A percentile compares a stretch with the other conserved stretches of the same genome.
Conservation (phyloP, 768 basidiomycete genomes). For the Xanthoconium purpureum region DNA sequence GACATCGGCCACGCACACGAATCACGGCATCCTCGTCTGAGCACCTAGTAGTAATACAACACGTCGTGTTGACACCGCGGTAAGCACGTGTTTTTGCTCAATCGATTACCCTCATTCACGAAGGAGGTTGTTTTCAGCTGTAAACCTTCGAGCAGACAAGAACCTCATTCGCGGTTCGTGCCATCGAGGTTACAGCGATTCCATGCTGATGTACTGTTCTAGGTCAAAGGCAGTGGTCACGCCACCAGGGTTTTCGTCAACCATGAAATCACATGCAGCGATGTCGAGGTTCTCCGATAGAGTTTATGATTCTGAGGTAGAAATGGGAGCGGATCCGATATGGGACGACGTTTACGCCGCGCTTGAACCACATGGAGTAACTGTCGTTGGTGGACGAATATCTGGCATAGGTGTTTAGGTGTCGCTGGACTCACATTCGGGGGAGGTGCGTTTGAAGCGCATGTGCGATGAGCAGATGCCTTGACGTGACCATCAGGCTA, state of each 20-base stretch:
- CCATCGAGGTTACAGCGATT: not conserved
- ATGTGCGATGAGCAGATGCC: no score
- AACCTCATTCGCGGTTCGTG: conserved; percentile 29
- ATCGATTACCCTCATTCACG: not conserved
- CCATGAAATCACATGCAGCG: conserved; percentile 52
- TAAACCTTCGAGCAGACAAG: conserved; percentile 39
- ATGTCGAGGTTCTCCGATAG: conserved; percentile 47
- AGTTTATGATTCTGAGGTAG: conserved; percentile 35
- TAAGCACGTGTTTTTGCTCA: conserved; percentile 14
- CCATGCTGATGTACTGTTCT: no score
- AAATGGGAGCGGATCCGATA: conserved; percentile 44
- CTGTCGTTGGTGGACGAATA: conserved; percentile 54
- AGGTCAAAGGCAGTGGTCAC: conserved; percentile 66
- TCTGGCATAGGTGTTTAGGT: conserved; percentile 49
- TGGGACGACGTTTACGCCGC: conserved; percentile 64
- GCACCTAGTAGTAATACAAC: no score
- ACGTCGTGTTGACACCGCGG: conserved; percentile 31
- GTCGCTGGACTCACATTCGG: conserved; percentile 52
- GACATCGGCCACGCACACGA: no score
- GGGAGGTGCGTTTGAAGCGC: conserved; percentile 38
- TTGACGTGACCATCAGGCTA: conserved; percentile 1
- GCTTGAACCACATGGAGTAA: conserved; percentile 47
- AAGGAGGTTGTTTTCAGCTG: not conserved
- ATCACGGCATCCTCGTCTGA: no score
- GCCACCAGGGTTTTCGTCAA: conserved; percentile 55